Evolutionary conservation across 2,329 filamentous ascomycete species (phyloP), one percentile per base, ranked within the genome.

Genomic region (Juglanconis sp.): DNA sequence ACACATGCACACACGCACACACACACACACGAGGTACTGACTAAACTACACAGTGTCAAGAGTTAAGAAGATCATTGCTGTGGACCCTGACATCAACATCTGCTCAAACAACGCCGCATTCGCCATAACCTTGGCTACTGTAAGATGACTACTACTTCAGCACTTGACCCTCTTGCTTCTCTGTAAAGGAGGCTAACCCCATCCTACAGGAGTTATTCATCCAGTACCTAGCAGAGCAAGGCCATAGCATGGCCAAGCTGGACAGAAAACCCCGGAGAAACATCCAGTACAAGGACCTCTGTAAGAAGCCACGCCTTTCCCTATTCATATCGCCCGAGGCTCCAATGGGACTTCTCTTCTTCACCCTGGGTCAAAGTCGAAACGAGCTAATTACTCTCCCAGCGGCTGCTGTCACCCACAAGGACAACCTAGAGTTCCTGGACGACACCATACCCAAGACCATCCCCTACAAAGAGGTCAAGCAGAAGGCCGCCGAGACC

Each of bases 101-200:
- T 96, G 92, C 74, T 96, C 93, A 51, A 96, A 93, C 74, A 96
- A 96, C 70, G 94, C 94, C 57, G 90, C 93, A 24, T 98, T 98
- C 73, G 87, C 94, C 60, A 96, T 98, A 69, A 93, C 94, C 1
- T 83, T 96, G 62, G 95, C 95, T 30, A 93, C 95, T 3, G 90
- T 91, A 75, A 65, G 82, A 71, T 46, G 30, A 31, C 24, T 24
- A 24, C 24, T 24, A 24, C 24, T 24, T 24, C 24, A 50, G 15
- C 4, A 15, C 38, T 34, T 9, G 2, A 32, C 36, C 13, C 36
- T 5, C 11, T 53, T 36, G 34, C 9, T 15, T 40, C 32, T 10
- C 5, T 48, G 47, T 49, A 40, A 54, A 50, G 7, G 59, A 49
- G 61, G 36, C 51, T 53, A n/a, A 31, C 7, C 4, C 3, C n/a